A percentile compares a stretch with the other conserved stretches of the same genome.
Conservation (phyloP, 148 eudicot genomes). For the Vaccinium myrtillus region DNA sequence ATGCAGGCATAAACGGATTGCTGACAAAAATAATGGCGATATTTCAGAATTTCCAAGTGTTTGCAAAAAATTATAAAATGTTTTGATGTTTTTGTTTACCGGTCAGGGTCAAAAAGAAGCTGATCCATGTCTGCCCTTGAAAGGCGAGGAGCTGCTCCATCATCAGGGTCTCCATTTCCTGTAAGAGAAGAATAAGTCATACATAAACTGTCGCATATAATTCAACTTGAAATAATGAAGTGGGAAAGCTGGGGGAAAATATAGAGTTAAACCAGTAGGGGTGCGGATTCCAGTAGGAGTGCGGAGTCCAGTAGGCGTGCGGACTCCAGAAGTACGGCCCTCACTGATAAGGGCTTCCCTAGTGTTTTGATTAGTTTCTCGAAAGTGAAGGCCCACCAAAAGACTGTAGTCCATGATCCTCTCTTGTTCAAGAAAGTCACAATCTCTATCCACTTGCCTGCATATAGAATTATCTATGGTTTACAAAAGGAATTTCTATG, state of each 20-base stretch:
- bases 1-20: background rate
- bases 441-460: slow-evolving; percentile 86
- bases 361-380: slow-evolving; percentile 40
- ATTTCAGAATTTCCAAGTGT: background rate
- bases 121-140: slow-evolving; percentile 55
- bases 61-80: background rate
- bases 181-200: slow-evolving; percentile 4
- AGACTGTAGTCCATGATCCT: slow-evolving; percentile 93
- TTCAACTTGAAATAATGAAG: background rate
- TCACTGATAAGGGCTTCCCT: slow-evolving; percentile 17
- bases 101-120: slow-evolving; percentile 47
- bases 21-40: background rate
- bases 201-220: background rate
- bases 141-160: slow-evolving; percentile 44
- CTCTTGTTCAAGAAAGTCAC: slow-evolving; percentile 89
- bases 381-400: slow-evolving; percentile 79
- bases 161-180: slow-evolving; percentile 49
- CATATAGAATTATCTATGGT: slow-evolving; percentile 18
- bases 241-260: background rate
- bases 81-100: slow-evolving; percentile 29
- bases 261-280: slow-evolving; percentile 24
- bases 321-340: slow-evolving; percentile 20
- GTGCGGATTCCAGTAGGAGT: slow-evolving; percentile 56
- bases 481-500: background rate
- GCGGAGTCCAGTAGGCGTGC: slow-evolving; percentile 32